phyloP scores from a whole-genome alignment of 1,139 yeast genomes.

The Geotrichum bryndzae region DNA sequence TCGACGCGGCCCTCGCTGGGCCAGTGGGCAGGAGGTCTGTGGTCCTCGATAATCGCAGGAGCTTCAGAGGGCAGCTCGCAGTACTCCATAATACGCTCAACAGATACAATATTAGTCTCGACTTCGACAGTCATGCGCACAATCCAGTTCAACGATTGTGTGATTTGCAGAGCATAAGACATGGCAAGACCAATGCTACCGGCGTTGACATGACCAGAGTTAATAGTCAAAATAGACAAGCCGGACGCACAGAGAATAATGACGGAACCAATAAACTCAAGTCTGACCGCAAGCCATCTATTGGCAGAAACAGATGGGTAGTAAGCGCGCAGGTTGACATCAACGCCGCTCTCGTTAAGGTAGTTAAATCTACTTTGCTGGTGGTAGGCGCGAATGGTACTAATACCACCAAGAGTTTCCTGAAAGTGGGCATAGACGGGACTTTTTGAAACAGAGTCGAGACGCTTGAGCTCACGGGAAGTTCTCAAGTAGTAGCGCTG shows the following conservation, averaged over 20 bases:
- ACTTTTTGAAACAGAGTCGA: slow-evolving; percentile 87
- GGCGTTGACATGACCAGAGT: slow-evolving; percentile 43
- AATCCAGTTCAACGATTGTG: slow-evolving; percentile 93
- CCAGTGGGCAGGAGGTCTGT: slow-evolving; percentile 71
- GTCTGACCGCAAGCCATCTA: slow-evolving; percentile 93
- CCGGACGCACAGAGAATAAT: slow-evolving; percentile 85
- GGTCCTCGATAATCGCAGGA: slow-evolving; percentile 60
- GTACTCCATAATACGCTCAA: slow-evolving; percentile 89
- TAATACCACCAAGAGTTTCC: slow-evolving; percentile 84
- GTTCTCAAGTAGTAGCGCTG: slow-evolving; percentile 87
- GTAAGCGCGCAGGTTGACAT: slow-evolving; percentile 81
- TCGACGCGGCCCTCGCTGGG: slow-evolving; percentile 68
- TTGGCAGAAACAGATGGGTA: slow-evolving; percentile 93
- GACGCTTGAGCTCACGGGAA: slow-evolving; percentile 88
- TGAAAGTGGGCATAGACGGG: slow-evolving; percentile 97
- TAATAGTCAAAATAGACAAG: slow-evolving; percentile 13
- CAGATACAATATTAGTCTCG: slow-evolving; percentile 93
- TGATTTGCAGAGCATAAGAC: slow-evolving; percentile 84
- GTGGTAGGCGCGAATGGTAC: slow-evolving; percentile 82
- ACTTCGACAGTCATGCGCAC: slow-evolving; percentile 98
- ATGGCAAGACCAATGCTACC: slow-evolving; percentile 92
- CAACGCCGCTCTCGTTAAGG: slow-evolving; percentile 72
- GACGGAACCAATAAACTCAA: slow-evolving; percentile 83
- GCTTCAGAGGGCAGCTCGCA: slow-evolving; percentile 73
- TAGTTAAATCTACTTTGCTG: slow-evolving; percentile 68